Conservation (phyloP, 2,329 filamentous ascomycete genomes). For the Aspergillus fumigatus region DNA sequence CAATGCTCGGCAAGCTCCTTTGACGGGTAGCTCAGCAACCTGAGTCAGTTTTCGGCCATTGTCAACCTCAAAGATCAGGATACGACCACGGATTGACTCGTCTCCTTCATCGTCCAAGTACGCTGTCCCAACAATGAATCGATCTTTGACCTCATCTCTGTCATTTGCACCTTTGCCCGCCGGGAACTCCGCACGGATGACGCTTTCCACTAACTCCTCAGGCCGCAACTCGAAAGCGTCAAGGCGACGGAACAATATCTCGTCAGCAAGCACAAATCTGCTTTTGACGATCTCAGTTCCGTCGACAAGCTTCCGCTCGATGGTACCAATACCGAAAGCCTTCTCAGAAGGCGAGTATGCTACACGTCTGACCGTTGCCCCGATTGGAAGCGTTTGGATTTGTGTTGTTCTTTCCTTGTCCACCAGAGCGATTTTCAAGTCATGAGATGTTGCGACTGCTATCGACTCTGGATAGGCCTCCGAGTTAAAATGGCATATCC, state of each 20-base stretch:
- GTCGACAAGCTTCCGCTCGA: slow-evolving; percentile 65
- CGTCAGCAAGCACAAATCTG: slow-evolving; percentile 85
- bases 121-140: slow-evolving; percentile 88
- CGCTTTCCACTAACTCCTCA: slow-evolving; percentile 77
- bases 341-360: slow-evolving; percentile 76
- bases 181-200: slow-evolving; percentile 70
- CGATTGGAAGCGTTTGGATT: slow-evolving; percentile 71
- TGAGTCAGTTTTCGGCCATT: slow-evolving; percentile 68
- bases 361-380: slow-evolving; percentile 79
- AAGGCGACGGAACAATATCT: slow-evolving; percentile 76
- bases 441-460: slow-evolving; percentile 69
- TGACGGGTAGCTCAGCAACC: slow-evolving; percentile 64
- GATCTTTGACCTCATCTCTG: slow-evolving; percentile 52
- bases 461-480: slow-evolving; percentile 77
- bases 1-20: slow-evolving; percentile 75
- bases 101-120: slow-evolving; percentile 61
- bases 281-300: slow-evolving; percentile 73
- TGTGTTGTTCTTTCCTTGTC: slow-evolving; percentile 85
- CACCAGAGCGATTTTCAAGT: slow-evolving; percentile 74
- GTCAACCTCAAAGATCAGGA: slow-evolving; percentile 75
- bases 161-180: slow-evolving; percentile 54
- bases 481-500: slow-evolving; percentile 76
- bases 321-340: slow-evolving; percentile 81
- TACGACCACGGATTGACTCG: slow-evolving; percentile 64
- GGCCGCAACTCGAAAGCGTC: slow-evolving; percentile 63